These are phyloP conservation scores for Xylaria acuta DNA, from an alignment of 495 filamentous ascomycete species.

Conservation along the genomic window DNA sequence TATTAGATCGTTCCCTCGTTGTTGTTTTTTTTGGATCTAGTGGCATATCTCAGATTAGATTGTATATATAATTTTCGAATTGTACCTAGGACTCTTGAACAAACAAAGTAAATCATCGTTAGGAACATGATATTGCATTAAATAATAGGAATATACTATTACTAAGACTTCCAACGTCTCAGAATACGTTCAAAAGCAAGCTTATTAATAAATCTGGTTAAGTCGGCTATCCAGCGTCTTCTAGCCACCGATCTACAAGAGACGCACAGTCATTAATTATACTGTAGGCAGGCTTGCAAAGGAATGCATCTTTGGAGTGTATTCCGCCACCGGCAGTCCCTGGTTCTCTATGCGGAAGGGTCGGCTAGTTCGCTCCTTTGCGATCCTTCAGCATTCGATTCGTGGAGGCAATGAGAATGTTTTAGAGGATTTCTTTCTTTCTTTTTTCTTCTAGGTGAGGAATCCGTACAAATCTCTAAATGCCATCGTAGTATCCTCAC, in stretches of 20 bases:
- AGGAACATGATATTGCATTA: not conserved
- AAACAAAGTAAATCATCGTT: not conserved
- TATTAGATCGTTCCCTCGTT: not conserved
- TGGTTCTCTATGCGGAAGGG: not conserved
- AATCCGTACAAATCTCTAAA: not conserved
- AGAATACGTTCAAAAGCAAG: not conserved
- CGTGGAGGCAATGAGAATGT: not conserved
- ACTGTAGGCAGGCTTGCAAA: not conserved
- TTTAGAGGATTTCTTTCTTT: not conserved
- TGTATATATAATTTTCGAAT: not conserved
- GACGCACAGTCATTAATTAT: not conserved
- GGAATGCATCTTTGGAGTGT: not conserved
- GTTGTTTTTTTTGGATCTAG: not conserved
- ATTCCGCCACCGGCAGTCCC: not conserved
- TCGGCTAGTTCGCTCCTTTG: not conserved
- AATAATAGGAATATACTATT: not conserved
- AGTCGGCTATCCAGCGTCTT: slow-evolving; percentile 10
- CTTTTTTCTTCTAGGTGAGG: not conserved
- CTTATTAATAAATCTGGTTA: not conserved
- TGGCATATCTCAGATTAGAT: not conserved
- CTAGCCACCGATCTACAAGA: not conserved
- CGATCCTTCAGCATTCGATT: not conserved
- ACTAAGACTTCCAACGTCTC: not conserved
- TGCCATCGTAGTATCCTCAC: not conserved
- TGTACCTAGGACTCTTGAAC: not conserved